Conservation (phyloP, 306 rosid genomes). For the Trifolium repens region DNA sequence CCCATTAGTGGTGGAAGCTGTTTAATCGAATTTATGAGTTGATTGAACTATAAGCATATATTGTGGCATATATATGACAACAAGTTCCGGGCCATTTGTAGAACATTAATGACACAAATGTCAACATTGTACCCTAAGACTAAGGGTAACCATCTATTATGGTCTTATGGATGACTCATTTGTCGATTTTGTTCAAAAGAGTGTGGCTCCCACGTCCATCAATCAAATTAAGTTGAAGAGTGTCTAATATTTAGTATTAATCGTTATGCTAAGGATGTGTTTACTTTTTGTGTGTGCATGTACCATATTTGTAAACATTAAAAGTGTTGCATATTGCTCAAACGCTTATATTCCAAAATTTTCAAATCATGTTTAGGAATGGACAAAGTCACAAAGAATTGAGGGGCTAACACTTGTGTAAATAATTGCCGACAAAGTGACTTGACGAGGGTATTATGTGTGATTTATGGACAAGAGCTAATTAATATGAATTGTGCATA, state of each 20-base stretch:
- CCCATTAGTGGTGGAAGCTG: constrained; percentile 50
- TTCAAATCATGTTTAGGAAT: constrained; percentile 42
- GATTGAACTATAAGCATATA: not conserved
- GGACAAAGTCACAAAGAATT: constrained; percentile 38
- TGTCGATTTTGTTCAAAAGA: constrained; percentile 40
- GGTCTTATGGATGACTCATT: constrained; percentile 36
- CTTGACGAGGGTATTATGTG: constrained; percentile 38
- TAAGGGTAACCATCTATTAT: constrained; percentile 43
- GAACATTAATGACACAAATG: constrained; percentile 36
- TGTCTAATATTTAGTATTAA: not conserved
- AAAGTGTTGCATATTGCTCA: too few relatives aligned
- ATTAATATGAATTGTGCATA: too few relatives aligned
- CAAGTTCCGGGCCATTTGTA: constrained; percentile 26
- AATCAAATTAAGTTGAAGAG: not conserved
- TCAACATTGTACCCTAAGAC: constrained; percentile 36
- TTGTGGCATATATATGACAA: not conserved
- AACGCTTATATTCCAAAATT: not conserved
- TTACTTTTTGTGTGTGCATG: constrained; percentile 34
- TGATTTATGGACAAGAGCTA: constrained; percentile 40
- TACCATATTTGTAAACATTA: not conserved
- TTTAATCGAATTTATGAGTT: constrained; percentile 41
- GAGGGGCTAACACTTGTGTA: constrained; percentile 34
- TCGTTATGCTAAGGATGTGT: constrained; percentile 21
- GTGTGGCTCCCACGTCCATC: constrained; percentile 36
- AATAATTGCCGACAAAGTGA: constrained; percentile 44